phyloP scores from a whole-genome alignment of 2,329 filamentous ascomycete genomes.

The Chaetoscypha palmicola region DNA sequence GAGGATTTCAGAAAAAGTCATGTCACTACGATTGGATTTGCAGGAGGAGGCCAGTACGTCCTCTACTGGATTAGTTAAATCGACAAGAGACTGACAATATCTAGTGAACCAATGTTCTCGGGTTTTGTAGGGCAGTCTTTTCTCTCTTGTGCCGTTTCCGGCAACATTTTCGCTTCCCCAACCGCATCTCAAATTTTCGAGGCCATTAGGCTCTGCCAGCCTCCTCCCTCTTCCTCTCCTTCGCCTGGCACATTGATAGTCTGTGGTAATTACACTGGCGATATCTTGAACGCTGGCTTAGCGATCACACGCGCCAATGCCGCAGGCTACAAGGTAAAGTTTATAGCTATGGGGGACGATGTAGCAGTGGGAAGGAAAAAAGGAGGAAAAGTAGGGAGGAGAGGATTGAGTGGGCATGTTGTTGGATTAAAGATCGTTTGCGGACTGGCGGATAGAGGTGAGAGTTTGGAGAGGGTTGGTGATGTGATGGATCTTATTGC shows the following conservation, averaged over 20 bases:
- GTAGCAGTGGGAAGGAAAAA: conserved; percentile 41
- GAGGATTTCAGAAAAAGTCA: conserved; percentile 22
- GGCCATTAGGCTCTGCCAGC: conserved; percentile 26
- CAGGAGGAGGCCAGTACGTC: conserved; percentile 25
- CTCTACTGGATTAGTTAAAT: too few species aligned
- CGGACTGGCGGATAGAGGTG: conserved; percentile 22
- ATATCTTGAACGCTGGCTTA: conserved; percentile 36
- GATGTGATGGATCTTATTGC: conserved; percentile 24
- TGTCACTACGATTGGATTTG: conserved; percentile 27
- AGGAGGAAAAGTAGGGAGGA: conserved; percentile 40
- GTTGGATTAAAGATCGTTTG: conserved; percentile 37
- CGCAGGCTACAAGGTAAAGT: conserved; percentile 21
- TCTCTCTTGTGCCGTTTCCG: conserved; percentile 35
- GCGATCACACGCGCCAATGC: conserved; percentile 33
- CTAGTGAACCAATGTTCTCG: conserved; percentile 34
- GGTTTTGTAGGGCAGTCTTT: conserved; percentile 36
- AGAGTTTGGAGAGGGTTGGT: conserved; percentile 18
- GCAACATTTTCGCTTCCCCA: conserved; percentile 36
- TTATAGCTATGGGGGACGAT: conserved; percentile 32
- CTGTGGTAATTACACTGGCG: conserved; percentile 37
- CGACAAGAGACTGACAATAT: background rate
- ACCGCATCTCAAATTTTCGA: conserved; percentile 36
- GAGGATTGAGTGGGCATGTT: conserved; percentile 44
- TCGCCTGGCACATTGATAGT: conserved; percentile 28
- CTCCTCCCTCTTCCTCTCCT: conserved; percentile 2